Evolutionary conservation across 1,284 basidiomycete genomes (phyloP).

Genomic region (Cystobasidium sp.): DNA sequence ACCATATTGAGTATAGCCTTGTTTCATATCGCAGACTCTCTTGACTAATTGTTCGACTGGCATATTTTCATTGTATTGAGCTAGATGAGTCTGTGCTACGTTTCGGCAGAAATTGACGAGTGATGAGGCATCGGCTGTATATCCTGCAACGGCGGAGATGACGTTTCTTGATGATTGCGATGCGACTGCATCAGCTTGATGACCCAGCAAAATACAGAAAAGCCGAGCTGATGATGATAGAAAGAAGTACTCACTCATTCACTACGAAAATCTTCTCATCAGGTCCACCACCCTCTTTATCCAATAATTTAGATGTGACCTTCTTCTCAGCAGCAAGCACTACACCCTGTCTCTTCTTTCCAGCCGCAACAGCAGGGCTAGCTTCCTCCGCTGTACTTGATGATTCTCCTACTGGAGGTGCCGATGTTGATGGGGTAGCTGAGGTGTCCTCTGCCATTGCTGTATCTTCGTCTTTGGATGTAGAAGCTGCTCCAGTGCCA

Average conservation of each 20-base stretch:
- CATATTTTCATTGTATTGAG: conserved; percentile 94
- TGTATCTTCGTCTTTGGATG: conserved; percentile 43
- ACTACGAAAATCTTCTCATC: conserved; percentile 97
- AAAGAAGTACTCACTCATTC: conserved; percentile 65
- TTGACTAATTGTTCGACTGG: conserved; percentile 96
- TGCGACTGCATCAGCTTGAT: too few species aligned
- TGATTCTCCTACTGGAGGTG: too few species aligned
- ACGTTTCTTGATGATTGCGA: conserved; percentile 72
- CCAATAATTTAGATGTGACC: conserved; percentile 95
- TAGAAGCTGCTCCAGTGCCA: conserved; percentile 24
- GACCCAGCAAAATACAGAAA: too few species aligned
- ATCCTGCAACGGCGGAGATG: conserved; percentile 90
- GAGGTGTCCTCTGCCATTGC: conserved; percentile 51
- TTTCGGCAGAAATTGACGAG: conserved; percentile 93
- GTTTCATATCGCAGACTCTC: conserved; percentile 93
- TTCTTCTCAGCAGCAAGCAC: conserved; percentile 99
- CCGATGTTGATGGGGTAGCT: conserved; percentile 25
- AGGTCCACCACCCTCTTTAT: conserved; percentile 90
- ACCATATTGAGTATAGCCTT: conserved; percentile 65
- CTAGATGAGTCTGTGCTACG: conserved; percentile 84
- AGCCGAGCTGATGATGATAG: neutral
- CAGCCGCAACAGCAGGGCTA: conserved; percentile 46
- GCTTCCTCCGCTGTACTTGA: neutral
- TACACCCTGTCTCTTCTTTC: conserved; percentile 65
- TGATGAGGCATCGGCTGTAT: conserved; percentile 97